Base-by-base conservation (phyloP, 306 rosid species). In the Coriaria nepalensis region DNA sequence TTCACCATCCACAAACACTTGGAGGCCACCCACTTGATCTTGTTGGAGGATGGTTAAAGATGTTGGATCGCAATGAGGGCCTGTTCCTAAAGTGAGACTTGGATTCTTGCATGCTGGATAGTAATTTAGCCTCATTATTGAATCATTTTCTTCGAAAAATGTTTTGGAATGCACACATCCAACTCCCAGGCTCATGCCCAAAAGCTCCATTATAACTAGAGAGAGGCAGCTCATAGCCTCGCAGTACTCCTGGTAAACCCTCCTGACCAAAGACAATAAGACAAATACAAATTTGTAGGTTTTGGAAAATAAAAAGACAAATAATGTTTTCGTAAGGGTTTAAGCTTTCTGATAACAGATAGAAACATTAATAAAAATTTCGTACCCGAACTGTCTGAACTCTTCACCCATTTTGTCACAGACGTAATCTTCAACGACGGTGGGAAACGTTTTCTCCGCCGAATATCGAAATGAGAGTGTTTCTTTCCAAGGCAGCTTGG, bases 21-120 rank as follows among this genome's bases (percentile, higher is more conserved):
- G 57, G 41, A 84, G 94, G 2, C 94, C 94, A 20, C 77, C 75
- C 48, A 75, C 77, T 37, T 60, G 69, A 56, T 84, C 92, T 48
- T 84, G 94, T 53, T 80, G 66, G 58, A 84, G 94, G 5, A 80
- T 58, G 53, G 95, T 80, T 32, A 84, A n/a, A 6, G 83, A 68
- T 0, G 83, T 84, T 9, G 88, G 86, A 58, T 80, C 95, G 40
- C 86, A 71, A 44, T 84, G 95, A 0, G 95, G 83, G 41, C 92
- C 92, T 0, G 92, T 78, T 5, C 95, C 92, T 0, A 80, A 67
- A 2, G 74, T 58, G 32, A 58, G 74, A 7, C 10, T 53, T 5
- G 95, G 87, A 13, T 73, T 45, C 7, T 53, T 29, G 59, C 92
- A 80, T 33, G 38, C 7, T 33, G 95, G 95, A 56, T 84, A 84